A percentile compares a stretch with the other conserved stretches of the same genome.
Conservation (phyloP, 768 basidiomycete genomes). For the Auricularia sp. region DNA sequence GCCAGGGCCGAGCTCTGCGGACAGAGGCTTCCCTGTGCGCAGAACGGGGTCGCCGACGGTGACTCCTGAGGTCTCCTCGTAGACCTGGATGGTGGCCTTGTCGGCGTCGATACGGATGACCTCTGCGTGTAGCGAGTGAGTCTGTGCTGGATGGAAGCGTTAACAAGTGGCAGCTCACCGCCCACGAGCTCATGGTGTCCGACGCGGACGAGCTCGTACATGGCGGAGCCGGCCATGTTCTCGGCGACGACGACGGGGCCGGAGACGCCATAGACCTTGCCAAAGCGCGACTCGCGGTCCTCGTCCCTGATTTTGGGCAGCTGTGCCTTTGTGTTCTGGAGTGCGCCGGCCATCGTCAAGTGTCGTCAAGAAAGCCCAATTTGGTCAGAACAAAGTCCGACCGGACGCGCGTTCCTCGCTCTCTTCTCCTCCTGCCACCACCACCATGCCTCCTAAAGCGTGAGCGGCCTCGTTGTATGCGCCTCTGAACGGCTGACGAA, state of each 20-base stretch:
- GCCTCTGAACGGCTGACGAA: constrained; percentile 6
- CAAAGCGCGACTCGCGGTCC: constrained; percentile 77
- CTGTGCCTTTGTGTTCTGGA: constrained; percentile 80
- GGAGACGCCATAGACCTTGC: constrained; percentile 88
- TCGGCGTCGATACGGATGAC: constrained; percentile 98
- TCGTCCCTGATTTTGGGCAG: constrained; percentile 86
- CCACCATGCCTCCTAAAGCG: constrained; percentile 87
- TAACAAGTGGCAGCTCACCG: constrained; percentile 38
- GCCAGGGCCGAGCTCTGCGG: constrained; percentile 95
- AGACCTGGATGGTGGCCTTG: constrained; percentile 97
- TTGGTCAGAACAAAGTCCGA: neutral
- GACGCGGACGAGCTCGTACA: constrained; percentile 97
- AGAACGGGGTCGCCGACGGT: constrained; percentile 98
- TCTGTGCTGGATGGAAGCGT: neutral
- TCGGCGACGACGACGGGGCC: constrained; percentile 97
- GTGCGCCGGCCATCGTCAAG: constrained; percentile 75
- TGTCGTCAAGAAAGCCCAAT: neutral
- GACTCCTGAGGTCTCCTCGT: constrained; percentile 98
- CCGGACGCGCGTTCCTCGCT: constrained; percentile 2
- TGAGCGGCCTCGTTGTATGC: constrained; percentile 34
- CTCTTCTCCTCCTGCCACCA: constrained; percentile 16
- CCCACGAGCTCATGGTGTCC: constrained; percentile 98
- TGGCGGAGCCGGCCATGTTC: constrained; percentile 91
- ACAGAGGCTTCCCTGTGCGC: constrained; percentile 93
- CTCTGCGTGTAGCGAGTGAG: constrained; percentile 41